Conservation (phyloP, 1,284 basidiomycete genomes). For the Chalciporus sp. region DNA sequence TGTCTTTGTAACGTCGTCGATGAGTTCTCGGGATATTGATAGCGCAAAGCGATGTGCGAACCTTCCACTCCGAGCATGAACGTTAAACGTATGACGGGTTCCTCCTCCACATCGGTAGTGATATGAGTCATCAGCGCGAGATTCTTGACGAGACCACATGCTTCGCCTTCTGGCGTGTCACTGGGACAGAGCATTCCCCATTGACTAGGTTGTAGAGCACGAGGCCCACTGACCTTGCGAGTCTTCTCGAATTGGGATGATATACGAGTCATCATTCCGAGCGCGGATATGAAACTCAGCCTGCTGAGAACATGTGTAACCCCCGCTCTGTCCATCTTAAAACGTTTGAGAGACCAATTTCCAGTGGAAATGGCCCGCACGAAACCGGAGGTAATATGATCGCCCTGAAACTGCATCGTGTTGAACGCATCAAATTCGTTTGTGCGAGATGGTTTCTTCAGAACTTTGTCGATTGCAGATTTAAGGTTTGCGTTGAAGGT, state of each 20-base stretch:
- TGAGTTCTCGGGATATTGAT: slow-evolving; percentile 14
- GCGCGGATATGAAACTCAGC: slow-evolving; percentile 93
- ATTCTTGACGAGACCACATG: slow-evolving; percentile 98
- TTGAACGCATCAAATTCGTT: slow-evolving; percentile 96
- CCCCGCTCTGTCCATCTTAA: slow-evolving; percentile 99
- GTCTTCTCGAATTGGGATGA: slow-evolving; percentile 99
- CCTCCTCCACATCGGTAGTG: slow-evolving; percentile 98
- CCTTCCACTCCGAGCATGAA: slow-evolving; percentile 97
- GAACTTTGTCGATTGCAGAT: slow-evolving; percentile 94
- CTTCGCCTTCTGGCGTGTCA: slow-evolving; percentile 99
- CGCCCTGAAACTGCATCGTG: slow-evolving; percentile 90
- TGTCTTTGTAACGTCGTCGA: slow-evolving; percentile 60
- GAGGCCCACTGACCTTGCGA: slow-evolving; percentile 96
- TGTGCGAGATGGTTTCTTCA: slow-evolving; percentile 96
- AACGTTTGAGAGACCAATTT: slow-evolving; percentile 99
- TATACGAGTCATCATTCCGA: slow-evolving; percentile 99
- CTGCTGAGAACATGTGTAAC: slow-evolving; percentile 98
- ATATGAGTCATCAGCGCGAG: slow-evolving; percentile 99
- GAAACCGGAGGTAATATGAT: slow-evolving; percentile 96
- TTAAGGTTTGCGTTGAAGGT: slow-evolving; percentile 98
- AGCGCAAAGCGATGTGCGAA: slow-evolving; percentile 34
- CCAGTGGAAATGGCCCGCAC: slow-evolving; percentile 98
- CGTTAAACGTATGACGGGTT: slow-evolving; percentile 87
- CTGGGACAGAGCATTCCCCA: slow-evolving; percentile 99
- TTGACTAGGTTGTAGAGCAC: slow-evolving; percentile 96